Evolutionary conservation across 1,139 yeast species (phyloP).

Genomic region (Kodamaea ohmeri): DNA sequence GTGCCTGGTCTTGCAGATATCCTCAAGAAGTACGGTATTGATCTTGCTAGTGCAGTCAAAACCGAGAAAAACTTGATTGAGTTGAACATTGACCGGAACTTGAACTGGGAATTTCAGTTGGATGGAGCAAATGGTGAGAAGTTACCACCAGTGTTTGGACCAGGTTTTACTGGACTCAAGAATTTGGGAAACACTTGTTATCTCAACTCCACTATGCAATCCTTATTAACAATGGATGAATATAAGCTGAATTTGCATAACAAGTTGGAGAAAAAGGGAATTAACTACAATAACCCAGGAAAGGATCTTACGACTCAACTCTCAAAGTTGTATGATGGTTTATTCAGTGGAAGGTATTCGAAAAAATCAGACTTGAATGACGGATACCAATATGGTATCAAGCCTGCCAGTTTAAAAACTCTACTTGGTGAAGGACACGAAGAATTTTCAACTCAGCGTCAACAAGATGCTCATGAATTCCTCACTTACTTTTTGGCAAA

Average conservation of each 20-base stretch:
- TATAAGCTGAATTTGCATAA: conserved; percentile 40
- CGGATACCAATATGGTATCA: conserved; percentile 70
- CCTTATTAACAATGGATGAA: conserved; percentile 40
- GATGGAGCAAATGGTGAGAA: conserved; percentile 69
- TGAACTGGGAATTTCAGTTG: conserved; percentile 90
- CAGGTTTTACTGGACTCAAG: conserved; percentile 73
- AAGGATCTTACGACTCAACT: conserved; percentile 68
- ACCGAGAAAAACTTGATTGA: conserved; percentile 89
- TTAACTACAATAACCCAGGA: conserved; percentile 47
- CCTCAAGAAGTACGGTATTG: conserved; percentile 65
- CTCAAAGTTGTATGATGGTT: conserved; percentile 75
- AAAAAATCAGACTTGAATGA: conserved; percentile 46
- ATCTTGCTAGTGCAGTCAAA: conserved; percentile 51
- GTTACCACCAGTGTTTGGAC: conserved; percentile 63
- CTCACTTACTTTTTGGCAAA: conserved; percentile 64
- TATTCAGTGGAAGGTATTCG: conserved; percentile 72
- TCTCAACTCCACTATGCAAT: conserved; percentile 76
- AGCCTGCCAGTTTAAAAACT: conserved; percentile 72
- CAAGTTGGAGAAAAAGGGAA: conserved; percentile 23
- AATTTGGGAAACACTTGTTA: conserved; percentile 95
- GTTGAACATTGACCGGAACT: conserved; percentile 85
- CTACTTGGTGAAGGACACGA: conserved; percentile 74
- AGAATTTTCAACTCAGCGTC: conserved; percentile 83
- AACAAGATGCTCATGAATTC: conserved; percentile 95
- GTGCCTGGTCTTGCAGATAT: conserved; percentile 58